These are phyloP conservation scores for Oryza longistaminata DNA, from an alignment of 176 grass and related monocot genomes.

Conservation along the genomic window DNA sequence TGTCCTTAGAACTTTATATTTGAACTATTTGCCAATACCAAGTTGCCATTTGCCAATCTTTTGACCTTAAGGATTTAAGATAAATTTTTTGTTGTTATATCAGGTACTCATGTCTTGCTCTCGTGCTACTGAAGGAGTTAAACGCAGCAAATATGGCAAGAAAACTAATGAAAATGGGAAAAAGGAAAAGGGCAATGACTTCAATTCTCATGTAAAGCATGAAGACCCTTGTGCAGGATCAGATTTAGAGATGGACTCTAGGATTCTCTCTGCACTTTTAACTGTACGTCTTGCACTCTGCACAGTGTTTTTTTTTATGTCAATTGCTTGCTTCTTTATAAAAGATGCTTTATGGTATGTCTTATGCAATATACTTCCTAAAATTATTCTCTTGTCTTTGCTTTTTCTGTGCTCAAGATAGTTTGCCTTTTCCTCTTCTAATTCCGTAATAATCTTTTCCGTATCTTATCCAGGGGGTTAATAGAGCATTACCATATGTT, in stretches of 20 bases:
- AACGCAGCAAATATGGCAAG: slow-evolving; percentile 53
- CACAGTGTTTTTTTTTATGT: not conserved
- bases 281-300: slow-evolving; percentile 57
- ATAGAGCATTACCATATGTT: slow-evolving; percentile 96
- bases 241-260: slow-evolving; percentile 88
- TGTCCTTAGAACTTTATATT: not conserved
- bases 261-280: slow-evolving; percentile 85
- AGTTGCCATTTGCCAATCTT: no score
- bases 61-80: slow-evolving; percentile 8
- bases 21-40: not conserved
- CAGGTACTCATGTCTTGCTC: slow-evolving; percentile 82
- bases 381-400: not conserved
- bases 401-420: slow-evolving; percentile 22
- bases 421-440: not conserved
- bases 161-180: slow-evolving; percentile 51
- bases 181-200: slow-evolving; percentile 49
- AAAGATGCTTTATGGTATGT: slow-evolving; percentile 12
- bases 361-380: not conserved
- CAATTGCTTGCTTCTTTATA: not conserved
- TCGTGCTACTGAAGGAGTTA: slow-evolving; percentile 46
- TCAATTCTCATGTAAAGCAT: slow-evolving; percentile 37
- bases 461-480: slow-evolving; percentile 71
- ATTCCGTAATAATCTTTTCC: slow-evolving; percentile 23
- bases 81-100: slow-evolving; percentile 9
- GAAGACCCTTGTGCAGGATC: slow-evolving; percentile 54